phyloP scores from a whole-genome alignment of 371 early-diverging fungal genomes.

The Syncephalis fuscata region DNA sequence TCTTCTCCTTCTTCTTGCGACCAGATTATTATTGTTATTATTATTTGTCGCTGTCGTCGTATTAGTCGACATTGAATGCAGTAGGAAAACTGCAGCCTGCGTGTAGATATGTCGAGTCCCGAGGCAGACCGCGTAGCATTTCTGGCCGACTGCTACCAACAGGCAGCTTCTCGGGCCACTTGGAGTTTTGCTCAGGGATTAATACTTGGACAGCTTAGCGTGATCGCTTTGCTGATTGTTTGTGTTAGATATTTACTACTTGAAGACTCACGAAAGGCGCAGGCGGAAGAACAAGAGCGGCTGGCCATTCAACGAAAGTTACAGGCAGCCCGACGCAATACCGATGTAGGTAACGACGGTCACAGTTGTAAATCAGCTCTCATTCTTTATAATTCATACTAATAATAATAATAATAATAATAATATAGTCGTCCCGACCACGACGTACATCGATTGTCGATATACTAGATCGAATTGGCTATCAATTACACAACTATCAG shows the following conservation, averaged over 20 bases:
- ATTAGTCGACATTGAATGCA: too few species aligned
- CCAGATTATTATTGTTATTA: too few species aligned
- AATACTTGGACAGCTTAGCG: slow-evolving; percentile 36
- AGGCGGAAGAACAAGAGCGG: slow-evolving; percentile 18
- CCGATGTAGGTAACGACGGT: too few species aligned
- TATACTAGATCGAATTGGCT: slow-evolving; percentile 37
- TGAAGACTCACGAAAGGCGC: slow-evolving; percentile 18
- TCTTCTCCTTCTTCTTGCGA: too few species aligned
- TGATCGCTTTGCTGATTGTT: slow-evolving; percentile 29
- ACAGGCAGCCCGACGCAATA: not conserved
- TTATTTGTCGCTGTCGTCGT: too few species aligned
- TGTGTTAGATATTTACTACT: slow-evolving; percentile 38
- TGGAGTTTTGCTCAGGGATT: slow-evolving; percentile 21
- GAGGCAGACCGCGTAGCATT: too few species aligned
- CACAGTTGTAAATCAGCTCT: not conserved
- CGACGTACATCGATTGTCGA: slow-evolving; percentile 12
- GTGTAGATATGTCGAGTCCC: too few species aligned
- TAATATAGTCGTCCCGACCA: slow-evolving; percentile 7
- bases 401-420: slow-evolving; percentile 4
- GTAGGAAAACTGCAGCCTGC: too few species aligned
- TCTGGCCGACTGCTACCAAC: not conserved
- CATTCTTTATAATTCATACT: too few species aligned
- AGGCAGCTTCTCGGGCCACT: not conserved
- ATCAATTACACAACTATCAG: slow-evolving; percentile 36
- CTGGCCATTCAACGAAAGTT: slow-evolving; percentile 9